Percentiles rank a stretch among this genome's conserved stretches.
Evolutionary conservation across 306 rosid species (phyloP).

Genomic region (Trichosanthes truncata): DNA sequence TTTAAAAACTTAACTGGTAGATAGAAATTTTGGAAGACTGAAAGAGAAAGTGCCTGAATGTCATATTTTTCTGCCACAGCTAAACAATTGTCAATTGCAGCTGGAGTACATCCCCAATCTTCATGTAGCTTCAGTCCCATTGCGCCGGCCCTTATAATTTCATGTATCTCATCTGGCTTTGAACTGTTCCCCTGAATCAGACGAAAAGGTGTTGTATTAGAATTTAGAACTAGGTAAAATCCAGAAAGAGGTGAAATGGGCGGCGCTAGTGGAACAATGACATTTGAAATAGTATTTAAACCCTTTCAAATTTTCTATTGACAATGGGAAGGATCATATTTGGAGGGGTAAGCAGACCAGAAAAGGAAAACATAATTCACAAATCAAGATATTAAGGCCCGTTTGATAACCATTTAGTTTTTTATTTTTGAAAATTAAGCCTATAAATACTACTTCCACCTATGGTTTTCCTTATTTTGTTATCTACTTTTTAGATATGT

Average conservation of each 20-base stretch:
- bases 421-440: too few species aligned
- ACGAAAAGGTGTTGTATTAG: neutral
- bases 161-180: constrained; percentile 53
- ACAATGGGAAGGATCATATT: neutral
- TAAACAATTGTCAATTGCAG: constrained; percentile 74
- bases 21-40: neutral
- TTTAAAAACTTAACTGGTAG: neutral
- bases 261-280: neutral
- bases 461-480: too few species aligned
- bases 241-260: neutral
- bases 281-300: neutral
- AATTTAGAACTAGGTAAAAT: neutral
- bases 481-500: too few species aligned
- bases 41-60: constrained; percentile 46
- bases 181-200: constrained; percentile 68
- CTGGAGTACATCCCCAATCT: constrained; percentile 97
- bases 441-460: too few species aligned
- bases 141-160: constrained; percentile 80
- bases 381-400: neutral
- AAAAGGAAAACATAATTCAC: neutral
- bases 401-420: too few species aligned
- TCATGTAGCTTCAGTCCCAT: constrained; percentile 96
- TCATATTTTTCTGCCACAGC: constrained; percentile 63
- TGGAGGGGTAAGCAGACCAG: neutral
- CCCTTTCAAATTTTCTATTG: neutral